Base-by-base conservation (phyloP, 441 rosid genomes). In the Populus hybrid region DNA sequence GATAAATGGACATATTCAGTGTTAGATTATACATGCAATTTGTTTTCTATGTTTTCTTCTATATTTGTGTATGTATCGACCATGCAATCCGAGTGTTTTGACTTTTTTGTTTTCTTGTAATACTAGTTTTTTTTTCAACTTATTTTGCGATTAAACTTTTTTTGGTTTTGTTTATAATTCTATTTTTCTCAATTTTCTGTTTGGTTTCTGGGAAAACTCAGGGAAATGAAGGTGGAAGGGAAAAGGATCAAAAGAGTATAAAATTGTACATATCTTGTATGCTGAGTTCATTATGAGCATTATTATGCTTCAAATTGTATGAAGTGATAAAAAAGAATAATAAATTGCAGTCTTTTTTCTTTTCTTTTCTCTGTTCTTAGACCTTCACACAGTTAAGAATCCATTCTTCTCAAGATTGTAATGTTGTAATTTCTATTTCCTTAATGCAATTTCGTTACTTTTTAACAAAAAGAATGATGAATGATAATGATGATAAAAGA, bases 151-250 rank as follows among this genome's bases (percentile, higher is more conserved):
- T 68, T n/a, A 34, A 12, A 7, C 1, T 12, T 50, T 26, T 66
- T 5, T 16, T 24, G 18, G 19, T 38, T 28, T 67, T 76, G 53
- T 26, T 74, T 7, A 14, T 50, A 46, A 46, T 46, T 46, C 6
- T 46, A 46, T 46, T 46, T 40, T 35, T 12, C 34, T 9, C 35
- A 21, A 3, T 64, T 28, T 68, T 59, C 40, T 64, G 67, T 79
- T 68, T 74, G 64, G 76, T 7, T 74, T 19, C 40, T 7, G 26
- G 70, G 53, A 71, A 71, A 77, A 74, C 6, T 63, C 36, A 50
- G 66, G 40, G 63, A 53, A 59, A 61, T 69, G 57, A 69, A n/a
- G 28, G 24, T 76, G 69, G 63, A 36, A 61, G 40, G 36, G 3
- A 10, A 36, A 23, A 59, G 16, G 9, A 53, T 64, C 18, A 46